Evolutionary conservation across 192 early-diverging fungal genomes (phyloP).

Genomic region (Linnemannia zychae): DNA sequence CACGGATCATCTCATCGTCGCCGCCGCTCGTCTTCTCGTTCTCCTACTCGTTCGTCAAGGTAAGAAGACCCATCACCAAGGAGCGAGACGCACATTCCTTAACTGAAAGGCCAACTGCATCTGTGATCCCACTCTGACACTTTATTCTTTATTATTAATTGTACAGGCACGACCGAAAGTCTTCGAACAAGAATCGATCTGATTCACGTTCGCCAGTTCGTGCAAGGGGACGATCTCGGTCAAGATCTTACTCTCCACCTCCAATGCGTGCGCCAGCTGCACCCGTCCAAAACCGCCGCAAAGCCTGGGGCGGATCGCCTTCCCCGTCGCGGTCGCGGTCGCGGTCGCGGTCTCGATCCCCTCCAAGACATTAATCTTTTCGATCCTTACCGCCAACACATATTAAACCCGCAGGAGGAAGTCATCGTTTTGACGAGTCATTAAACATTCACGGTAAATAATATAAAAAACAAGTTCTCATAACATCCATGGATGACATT

Average conservation of each 20-base stretch:
- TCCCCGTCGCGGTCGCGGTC: not conserved
- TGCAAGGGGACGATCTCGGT: conserved; percentile 12
- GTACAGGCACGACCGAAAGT: not conserved
- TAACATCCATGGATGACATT: too few relatives aligned
- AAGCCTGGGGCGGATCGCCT: not conserved
- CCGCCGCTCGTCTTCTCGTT: conserved; percentile 7
- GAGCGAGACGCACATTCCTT: not conserved
- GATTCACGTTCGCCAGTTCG: conserved; percentile 24
- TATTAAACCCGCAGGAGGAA: too few relatives aligned
- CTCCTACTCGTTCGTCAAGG: conserved; percentile 19
- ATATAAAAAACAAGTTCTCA: too few relatives aligned
- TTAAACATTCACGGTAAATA: too few relatives aligned
- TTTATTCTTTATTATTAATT: not conserved
- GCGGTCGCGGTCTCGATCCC: not conserved
- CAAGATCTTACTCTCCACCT: conserved; percentile 8
- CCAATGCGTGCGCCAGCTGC: not conserved
- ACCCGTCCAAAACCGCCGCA: not conserved
- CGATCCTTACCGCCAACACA: too few relatives aligned
- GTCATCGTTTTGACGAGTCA: too few relatives aligned
- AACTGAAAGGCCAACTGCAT: not conserved
- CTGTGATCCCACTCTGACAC: not conserved
- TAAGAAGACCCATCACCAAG: not conserved
- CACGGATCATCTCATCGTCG: conserved; percentile 9
- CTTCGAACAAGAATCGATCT: not conserved
- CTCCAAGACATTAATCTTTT: not conserved